These are phyloP conservation scores for Whalleya microplaca DNA, from an alignment of 2,329 filamentous ascomycete genomes.

Conservation along the genomic window DNA sequence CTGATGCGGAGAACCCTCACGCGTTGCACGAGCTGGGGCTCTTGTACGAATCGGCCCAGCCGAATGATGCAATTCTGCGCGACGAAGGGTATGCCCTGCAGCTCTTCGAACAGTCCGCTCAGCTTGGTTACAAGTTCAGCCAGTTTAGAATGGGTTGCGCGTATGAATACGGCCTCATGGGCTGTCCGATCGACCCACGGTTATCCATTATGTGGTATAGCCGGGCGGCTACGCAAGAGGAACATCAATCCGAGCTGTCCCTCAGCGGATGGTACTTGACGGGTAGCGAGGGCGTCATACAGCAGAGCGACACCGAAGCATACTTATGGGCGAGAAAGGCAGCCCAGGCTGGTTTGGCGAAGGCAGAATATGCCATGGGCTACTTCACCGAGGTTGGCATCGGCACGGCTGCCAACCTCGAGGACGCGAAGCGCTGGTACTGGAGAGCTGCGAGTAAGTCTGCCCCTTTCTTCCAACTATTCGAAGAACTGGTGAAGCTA, in stretches of 20 bases:
- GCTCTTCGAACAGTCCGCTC: conserved; percentile 82
- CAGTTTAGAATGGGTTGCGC: conserved; percentile 88
- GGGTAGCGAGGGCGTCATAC: conserved; percentile 81
- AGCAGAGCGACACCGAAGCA: conserved; percentile 92
- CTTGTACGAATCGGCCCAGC: conserved; percentile 64
- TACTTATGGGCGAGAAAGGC: conserved; percentile 97
- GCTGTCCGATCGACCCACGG: conserved; percentile 79
- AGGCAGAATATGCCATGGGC: conserved; percentile 97
- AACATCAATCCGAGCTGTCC: conserved; percentile 88
- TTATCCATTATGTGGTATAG: conserved; percentile 94
- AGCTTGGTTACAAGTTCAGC: conserved; percentile 92
- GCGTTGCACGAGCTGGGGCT: conserved; percentile 86
- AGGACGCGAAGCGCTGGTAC: conserved; percentile 98
- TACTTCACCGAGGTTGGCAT: conserved; percentile 97
- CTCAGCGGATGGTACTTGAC: conserved; percentile 95
- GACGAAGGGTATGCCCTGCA: conserved; percentile 82
- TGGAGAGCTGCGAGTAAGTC: conserved; percentile 92
- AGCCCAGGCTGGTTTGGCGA: conserved; percentile 82
- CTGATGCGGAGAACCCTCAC: conserved; percentile 89
- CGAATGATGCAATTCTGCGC: conserved; percentile 73
- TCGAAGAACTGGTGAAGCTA: conserved; percentile 25
- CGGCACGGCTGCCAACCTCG: conserved; percentile 80
- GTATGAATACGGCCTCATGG: conserved; percentile 86
- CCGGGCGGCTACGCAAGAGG: conserved; percentile 85
- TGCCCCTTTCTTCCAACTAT: neutral